Conservation (phyloP, 768 basidiomycete genomes). For the Suillus lakei region DNA sequence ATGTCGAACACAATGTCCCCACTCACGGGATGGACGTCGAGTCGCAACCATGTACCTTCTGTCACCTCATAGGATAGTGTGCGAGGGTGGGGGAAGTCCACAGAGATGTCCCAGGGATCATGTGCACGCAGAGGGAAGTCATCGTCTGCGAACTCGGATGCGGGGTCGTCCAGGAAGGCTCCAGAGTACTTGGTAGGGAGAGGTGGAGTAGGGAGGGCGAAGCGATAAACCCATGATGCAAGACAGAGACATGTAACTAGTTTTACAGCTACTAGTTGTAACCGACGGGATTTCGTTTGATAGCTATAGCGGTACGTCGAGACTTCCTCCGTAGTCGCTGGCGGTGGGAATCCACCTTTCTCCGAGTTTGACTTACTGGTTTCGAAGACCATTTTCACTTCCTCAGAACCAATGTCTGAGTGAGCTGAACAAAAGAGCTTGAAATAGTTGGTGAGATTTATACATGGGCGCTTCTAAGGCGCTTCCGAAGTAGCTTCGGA, state of each 20-base stretch:
- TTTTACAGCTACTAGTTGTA: slow-evolving; percentile 20
- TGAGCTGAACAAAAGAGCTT: background rate
- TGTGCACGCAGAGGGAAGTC: slow-evolving; percentile 65
- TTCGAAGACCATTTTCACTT: background rate
- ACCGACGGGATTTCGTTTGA: slow-evolving; percentile 5
- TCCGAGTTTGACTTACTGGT: background rate
- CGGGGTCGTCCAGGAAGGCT: slow-evolving; percentile 35
- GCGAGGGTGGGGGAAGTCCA: slow-evolving; percentile 74
- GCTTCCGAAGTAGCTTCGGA: background rate
- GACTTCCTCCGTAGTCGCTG: background rate
- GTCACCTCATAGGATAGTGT: slow-evolving; percentile 66
- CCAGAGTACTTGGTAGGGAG: slow-evolving; percentile 6
- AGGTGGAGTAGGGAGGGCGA: slow-evolving; percentile 8
- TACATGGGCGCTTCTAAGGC: background rate
- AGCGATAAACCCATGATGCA: slow-evolving; percentile 18
- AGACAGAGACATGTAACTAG: slow-evolving; percentile 25
- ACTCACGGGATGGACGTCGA: slow-evolving; percentile 71
- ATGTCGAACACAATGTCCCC: slow-evolving; percentile 80
- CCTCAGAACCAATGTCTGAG: background rate
- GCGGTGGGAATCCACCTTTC: background rate
- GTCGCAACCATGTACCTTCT: slow-evolving; percentile 77
- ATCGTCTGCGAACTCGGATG: slow-evolving; percentile 53
- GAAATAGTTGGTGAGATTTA: background rate
- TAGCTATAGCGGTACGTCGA: background rate
- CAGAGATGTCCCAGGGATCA: slow-evolving; percentile 73